A percentile compares a stretch with the other conserved stretches of the same genome.
These are phyloP conservation scores for Solanum appendiculatum DNA, from an alignment of 257 asterid species.

Conservation along the genomic window DNA sequence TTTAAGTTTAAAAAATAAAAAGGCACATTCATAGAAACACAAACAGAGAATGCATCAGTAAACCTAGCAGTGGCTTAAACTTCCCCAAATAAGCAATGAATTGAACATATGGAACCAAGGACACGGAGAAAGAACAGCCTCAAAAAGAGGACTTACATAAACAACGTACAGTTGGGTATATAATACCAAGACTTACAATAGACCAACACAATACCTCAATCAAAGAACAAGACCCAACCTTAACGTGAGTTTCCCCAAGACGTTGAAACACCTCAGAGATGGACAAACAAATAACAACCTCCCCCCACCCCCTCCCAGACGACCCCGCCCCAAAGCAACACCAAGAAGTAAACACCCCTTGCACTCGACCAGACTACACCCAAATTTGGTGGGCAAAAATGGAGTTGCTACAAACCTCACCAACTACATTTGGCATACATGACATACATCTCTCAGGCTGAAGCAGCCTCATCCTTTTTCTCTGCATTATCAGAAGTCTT, in stretches of 20 bases:
- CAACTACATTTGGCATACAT: conserved; percentile 1
- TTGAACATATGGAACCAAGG: neutral
- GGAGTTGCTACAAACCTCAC: conserved; percentile 1
- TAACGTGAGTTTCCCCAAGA: neutral
- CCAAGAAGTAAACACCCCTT: neutral
- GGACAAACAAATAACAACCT: neutral
- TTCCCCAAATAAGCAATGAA: neutral
- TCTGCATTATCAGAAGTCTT: conserved; percentile 17
- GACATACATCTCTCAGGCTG: conserved; percentile 7
- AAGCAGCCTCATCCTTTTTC: conserved; percentile 15
- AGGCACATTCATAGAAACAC: neutral
- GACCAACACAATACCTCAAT: neutral
- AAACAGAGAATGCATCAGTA: neutral
- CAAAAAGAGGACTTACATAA: neutral
- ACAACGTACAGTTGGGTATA: neutral
- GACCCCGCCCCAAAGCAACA: neutral
- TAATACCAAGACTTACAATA: neutral
- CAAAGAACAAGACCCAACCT: neutral
- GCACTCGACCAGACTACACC: conserved; percentile 7
- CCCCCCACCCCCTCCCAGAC: neutral
- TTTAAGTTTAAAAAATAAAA: neutral
- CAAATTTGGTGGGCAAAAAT: conserved; percentile 4
- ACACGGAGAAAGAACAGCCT: neutral
- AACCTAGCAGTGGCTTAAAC: neutral
- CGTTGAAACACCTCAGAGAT: neutral